Evolutionary conservation across 495 filamentous ascomycete genomes (phyloP).

Genomic region (Talaromyces thailandensis): DNA sequence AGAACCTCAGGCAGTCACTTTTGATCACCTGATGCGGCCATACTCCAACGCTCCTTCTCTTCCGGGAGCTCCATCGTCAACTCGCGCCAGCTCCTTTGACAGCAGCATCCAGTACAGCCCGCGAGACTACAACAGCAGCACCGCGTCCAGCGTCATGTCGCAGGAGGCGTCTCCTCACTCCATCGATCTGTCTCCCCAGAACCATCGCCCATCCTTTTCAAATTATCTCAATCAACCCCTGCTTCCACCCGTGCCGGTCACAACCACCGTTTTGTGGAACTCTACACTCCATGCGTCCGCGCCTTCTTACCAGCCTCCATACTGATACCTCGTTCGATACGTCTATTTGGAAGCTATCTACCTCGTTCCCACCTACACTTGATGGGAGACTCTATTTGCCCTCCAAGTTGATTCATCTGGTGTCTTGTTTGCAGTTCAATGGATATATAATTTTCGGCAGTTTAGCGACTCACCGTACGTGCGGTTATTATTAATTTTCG

Average conservation of each 20-base stretch:
- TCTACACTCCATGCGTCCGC: background rate
- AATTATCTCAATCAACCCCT: constrained; percentile 4
- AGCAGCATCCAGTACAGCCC: constrained; percentile 4
- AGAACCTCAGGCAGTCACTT: background rate
- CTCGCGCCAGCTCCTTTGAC: constrained; percentile 5
- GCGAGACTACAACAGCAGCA: constrained; percentile 1
- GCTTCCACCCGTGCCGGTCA: constrained; percentile 1
- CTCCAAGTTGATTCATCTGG: background rate
- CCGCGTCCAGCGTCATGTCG: constrained; percentile 10
- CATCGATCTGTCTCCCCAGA: background rate
- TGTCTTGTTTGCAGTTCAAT: background rate
- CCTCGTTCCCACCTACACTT: background rate
- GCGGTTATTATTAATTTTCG: background rate
- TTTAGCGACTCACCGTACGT: background rate
- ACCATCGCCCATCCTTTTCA: background rate
- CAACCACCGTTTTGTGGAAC: background rate
- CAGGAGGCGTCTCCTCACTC: constrained; percentile 11
- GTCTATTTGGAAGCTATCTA: background rate
- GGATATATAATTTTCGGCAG: background rate
- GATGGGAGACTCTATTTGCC: background rate
- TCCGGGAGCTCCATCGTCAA: background rate
- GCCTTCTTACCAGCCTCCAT: constrained; percentile 1
- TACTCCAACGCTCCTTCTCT: background rate
- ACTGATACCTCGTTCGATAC: background rate
- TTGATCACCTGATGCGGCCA: background rate